Conservation (phyloP, 208 protist genomes). For the Porcisia deanei region DNA sequence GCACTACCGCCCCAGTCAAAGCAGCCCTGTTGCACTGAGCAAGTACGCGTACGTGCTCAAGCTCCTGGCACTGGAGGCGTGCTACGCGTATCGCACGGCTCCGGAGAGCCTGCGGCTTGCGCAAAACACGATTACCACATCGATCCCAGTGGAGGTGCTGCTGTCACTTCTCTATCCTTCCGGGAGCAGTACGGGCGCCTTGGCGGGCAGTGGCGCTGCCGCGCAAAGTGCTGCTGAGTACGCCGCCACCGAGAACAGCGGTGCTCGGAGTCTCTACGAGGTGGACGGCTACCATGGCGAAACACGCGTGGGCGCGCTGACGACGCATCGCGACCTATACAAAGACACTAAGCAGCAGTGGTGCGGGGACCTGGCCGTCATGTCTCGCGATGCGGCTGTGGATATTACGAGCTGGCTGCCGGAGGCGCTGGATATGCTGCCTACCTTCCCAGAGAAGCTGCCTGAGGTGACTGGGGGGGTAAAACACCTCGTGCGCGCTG, state of each 20-base stretch:
- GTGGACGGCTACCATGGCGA: constrained; percentile 1
- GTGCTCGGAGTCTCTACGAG: constrained; percentile 1
- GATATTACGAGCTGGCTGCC: constrained; percentile 71
- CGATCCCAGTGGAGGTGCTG: constrained; percentile 40
- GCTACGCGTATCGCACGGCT: constrained; percentile 38
- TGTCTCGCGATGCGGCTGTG: constrained; percentile 22
- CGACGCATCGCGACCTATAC: background rate
- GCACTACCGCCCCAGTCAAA: constrained; percentile 45
- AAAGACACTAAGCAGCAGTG: background rate
- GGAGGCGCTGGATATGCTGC: constrained; percentile 51
- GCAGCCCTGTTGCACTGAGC: constrained; percentile 59
- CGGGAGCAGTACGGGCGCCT: background rate
- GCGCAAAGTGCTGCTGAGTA: background rate
- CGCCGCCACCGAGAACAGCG: background rate
- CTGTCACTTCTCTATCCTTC: constrained; percentile 50
- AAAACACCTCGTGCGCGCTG: constrained; percentile 48
- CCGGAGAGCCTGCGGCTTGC: constrained; percentile 42
- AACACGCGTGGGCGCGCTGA: background rate
- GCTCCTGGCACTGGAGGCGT: constrained; percentile 74
- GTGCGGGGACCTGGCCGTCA: constrained; percentile 11
- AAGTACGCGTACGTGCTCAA: constrained; percentile 91
- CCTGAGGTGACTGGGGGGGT: constrained; percentile 36
- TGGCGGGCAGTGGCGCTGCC: background rate
- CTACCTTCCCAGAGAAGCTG: constrained; percentile 53
- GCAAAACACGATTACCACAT: constrained; percentile 33